Evolutionary conservation across 495 filamentous ascomycete genomes (phyloP), one percentile per base, ranked within the genome.

Genomic region (Hyphodiscus hymeniophilus): DNA sequence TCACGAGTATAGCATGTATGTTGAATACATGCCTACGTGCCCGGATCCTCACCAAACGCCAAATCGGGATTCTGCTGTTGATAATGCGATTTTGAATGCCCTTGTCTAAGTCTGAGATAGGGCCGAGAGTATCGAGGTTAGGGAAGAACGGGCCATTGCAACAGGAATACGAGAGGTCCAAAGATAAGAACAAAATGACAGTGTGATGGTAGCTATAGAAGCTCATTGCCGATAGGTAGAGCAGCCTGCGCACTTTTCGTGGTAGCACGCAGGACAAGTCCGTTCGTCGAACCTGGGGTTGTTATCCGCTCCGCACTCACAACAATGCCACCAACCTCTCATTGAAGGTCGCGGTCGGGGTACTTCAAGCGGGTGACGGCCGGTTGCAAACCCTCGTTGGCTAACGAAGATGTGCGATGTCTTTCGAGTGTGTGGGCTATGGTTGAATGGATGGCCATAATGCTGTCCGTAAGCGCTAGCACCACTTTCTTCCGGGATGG

Each of bases 271-370:
- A 1, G 50, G 42, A 36, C 50, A 52, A 1, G 26, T 2, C 6
- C 26, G 18, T 18, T 18, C 24, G 13, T 34, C n/a, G 2, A 35
- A 3, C 2, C 0, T 20, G 12, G 8, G 18, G 16, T 50, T 39
- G 12, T 44, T 30, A 21, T 50, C 41, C 3, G 22, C 21, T 3
- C 20, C 4, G 26, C 34, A 38, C 15, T 30, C 0, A 36, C 50
- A 52, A 26, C 50, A 52, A 7, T 30, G 24, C 43, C 42, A 52
- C 50, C 43, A 52, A 8, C 41, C 35, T 15, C 11, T 38, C 47
- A 36, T 42, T 10, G 34, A 11, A n/a, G 41, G 24, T 16, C 15
- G n/a, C n/a, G n/a, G 26, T 28, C 26, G 26, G 10, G 26, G 26
- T 4, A 5, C 4, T 28, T 28, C 26, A 28, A 28, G 1, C 1